These are phyloP conservation scores for Phytophthora sojae DNA, from an alignment of 352 stramenopile species.

Conservation along the genomic window DNA sequence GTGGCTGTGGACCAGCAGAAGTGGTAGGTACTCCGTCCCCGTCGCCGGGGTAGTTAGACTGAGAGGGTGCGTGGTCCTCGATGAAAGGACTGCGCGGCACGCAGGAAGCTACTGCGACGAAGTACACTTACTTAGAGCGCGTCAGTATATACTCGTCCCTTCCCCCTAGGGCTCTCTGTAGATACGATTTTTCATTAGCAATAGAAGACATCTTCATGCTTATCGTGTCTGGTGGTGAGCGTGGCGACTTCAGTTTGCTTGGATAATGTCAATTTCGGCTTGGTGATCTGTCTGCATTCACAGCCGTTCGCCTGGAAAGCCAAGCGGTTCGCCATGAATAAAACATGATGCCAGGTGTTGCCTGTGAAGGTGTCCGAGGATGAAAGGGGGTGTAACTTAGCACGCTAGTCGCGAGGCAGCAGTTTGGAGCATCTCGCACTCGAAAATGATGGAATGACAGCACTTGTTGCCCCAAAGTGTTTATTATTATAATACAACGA, in stretches of 20 bases:
- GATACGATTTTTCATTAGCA: constrained; percentile 28
- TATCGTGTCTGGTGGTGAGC: background rate
- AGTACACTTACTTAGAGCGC: constrained; percentile 25
- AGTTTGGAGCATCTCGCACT: background rate
- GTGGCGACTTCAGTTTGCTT: background rate
- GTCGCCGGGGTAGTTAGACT: constrained; percentile 30
- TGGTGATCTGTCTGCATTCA: background rate
- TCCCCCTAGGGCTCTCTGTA: constrained; percentile 29
- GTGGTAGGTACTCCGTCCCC: constrained; percentile 16
- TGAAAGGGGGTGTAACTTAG: background rate
- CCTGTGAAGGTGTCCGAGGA: background rate
- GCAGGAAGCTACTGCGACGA: constrained; percentile 25
- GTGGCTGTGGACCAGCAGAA: constrained; percentile 45
- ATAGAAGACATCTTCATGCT: constrained; percentile 30
- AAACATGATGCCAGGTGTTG: background rate
- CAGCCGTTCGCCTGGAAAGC: background rate
- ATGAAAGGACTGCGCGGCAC: constrained; percentile 25
- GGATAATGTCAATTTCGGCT: background rate
- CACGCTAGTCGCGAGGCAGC: background rate
- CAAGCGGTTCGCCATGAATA: background rate
- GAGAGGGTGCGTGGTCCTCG: constrained; percentile 18
- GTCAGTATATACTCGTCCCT: constrained; percentile 27
- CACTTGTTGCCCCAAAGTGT: too few species aligned
- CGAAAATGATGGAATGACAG: background rate
- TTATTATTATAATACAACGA: too few species aligned